Conservation (phyloP, 257 asterid species). For the Cinchona pubescens region DNA sequence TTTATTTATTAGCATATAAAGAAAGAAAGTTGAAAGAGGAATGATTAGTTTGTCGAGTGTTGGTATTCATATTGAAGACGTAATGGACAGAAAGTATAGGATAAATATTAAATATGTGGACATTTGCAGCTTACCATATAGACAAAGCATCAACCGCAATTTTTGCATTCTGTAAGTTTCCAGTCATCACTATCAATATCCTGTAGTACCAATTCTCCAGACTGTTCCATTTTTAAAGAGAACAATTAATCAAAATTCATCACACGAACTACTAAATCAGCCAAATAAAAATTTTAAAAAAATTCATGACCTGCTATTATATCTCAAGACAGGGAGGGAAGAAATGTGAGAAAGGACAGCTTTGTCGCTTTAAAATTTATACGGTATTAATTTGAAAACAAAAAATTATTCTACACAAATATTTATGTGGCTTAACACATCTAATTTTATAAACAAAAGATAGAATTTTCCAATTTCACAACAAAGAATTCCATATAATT, state of each 20-base stretch:
- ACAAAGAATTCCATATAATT: too few species aligned
- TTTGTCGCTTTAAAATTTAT: too few species aligned
- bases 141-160: slow-evolving; percentile 80
- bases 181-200: slow-evolving; percentile 71
- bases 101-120: background rate
- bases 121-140: slow-evolving; percentile 45
- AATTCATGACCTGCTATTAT: background rate
- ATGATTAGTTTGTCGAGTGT: background rate
- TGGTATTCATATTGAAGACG: background rate
- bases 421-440: too few species aligned
- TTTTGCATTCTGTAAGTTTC: slow-evolving; percentile 64
- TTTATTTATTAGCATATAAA: background rate
- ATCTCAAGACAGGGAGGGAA: too few species aligned
- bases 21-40: background rate
- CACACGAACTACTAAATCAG: background rate
- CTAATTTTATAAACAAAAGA: too few species aligned
- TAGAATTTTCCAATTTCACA: too few species aligned
- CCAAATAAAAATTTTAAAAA: background rate
- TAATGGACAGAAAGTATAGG: background rate
- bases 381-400: too few species aligned
- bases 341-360: too few species aligned
- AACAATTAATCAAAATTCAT: background rate
- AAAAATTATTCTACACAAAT: too few species aligned
- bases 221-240: slow-evolving; percentile 26
- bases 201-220: slow-evolving; percentile 82